Percentiles rank a stretch among this genome's conserved stretches.
These are phyloP conservation scores for Salix exigua DNA, from an alignment of 345 rosid genomes.

Conservation along the genomic window DNA sequence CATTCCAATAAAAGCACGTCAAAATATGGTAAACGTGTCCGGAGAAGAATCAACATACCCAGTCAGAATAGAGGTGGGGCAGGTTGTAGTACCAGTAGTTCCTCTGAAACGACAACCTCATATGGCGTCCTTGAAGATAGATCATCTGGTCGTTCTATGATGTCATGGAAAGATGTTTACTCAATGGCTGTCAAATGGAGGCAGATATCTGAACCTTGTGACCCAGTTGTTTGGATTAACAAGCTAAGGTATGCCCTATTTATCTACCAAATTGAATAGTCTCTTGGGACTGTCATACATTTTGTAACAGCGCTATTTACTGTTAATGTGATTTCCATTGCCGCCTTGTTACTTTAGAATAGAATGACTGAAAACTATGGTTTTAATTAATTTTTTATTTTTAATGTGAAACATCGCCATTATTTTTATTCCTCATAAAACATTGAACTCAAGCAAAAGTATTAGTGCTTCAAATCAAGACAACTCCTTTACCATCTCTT, in stretches of 20 bases:
- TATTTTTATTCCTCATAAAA: background rate
- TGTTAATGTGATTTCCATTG: no score
- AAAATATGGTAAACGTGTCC: conserved; percentile 59
- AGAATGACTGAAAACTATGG: background rate
- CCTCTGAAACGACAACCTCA: conserved; percentile 57
- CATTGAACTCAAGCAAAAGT: no score
- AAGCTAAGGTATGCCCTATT: conserved; percentile 58
- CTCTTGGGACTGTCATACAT: no score
- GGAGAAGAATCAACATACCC: conserved; percentile 63
- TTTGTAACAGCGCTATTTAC: no score
- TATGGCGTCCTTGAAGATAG: conserved; percentile 62
- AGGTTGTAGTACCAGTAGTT: conserved; percentile 86
- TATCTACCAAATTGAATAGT: background rate
- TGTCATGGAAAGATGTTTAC: conserved; percentile 87
- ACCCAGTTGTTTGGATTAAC: conserved; percentile 97
- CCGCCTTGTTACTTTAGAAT: background rate
- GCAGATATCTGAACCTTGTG: conserved; percentile 98
- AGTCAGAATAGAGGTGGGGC: conserved; percentile 97
- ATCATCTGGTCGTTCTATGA: conserved; percentile 48
- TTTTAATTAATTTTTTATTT: background rate
- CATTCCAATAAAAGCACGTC: conserved; percentile 48
- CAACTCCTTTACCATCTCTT: no score
- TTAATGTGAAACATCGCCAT: background rate
- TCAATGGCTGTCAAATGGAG: conserved; percentile 90
- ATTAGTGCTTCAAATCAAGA: no score